phyloP scores from a whole-genome alignment of 805 yeast species.

The Metschnikowia proteae region DNA sequence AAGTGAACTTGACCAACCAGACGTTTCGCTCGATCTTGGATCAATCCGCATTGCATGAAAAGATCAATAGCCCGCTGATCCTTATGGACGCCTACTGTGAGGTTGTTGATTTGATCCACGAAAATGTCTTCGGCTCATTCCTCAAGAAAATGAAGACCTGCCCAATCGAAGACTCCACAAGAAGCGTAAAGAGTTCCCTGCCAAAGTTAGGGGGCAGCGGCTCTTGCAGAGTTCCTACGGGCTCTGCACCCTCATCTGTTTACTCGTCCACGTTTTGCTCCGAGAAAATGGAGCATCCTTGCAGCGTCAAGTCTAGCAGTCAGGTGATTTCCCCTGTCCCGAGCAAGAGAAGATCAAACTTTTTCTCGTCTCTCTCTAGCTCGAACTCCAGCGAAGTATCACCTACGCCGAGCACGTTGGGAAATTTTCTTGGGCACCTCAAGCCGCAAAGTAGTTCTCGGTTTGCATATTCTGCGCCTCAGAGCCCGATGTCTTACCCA shows the following conservation, averaged over 20 bases:
- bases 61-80: constrained; percentile 26
- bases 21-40: constrained; percentile 27
- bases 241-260: neutral
- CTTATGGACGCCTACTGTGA: constrained; percentile 30
- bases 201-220: neutral
- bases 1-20: constrained; percentile 46
- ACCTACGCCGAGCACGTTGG: constrained; percentile 8
- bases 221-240: neutral
- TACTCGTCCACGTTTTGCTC: neutral
- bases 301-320: neutral
- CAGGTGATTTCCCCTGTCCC: constrained; percentile 13
- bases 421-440: constrained; percentile 8
- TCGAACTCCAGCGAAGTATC: constrained; percentile 11
- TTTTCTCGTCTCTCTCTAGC: constrained; percentile 9
- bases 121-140: constrained; percentile 28
- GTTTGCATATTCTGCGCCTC: constrained; percentile 14
- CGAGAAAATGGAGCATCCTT: neutral
- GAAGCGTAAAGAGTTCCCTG: neutral
- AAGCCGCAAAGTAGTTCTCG: constrained; percentile 13
- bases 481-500: constrained; percentile 11
- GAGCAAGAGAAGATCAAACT: constrained; percentile 10
- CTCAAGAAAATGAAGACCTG: neutral
- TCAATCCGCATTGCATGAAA: constrained; percentile 12
- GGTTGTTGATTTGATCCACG: constrained; percentile 30
- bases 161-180: neutral